A percentile compares a stretch with the other conserved stretches of the same genome.
These are phyloP conservation scores for Sclerotinia minor DNA, from an alignment of 2,329 filamentous ascomycete species.

Conservation along the genomic window DNA sequence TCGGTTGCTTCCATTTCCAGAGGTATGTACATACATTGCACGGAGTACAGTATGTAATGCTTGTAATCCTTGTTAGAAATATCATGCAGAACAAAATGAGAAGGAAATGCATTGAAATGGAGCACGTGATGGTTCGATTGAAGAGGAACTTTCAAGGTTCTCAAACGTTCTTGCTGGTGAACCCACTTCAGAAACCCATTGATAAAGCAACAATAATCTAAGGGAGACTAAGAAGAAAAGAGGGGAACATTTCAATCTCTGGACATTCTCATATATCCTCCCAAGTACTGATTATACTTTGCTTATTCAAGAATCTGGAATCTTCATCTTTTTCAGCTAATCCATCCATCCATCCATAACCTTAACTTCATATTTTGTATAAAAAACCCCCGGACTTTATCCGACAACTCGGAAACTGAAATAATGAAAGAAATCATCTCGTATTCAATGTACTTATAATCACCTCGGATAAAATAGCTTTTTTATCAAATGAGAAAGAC, in stretches of 20 bases:
- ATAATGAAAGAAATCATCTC: slow-evolving; percentile 1
- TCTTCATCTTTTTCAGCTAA: background rate
- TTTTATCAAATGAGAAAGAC: background rate
- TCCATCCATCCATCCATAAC: background rate
- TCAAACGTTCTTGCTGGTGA: no score
- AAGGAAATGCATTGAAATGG: background rate
- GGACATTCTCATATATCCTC: no score
- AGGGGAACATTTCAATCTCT: no score
- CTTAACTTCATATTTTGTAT: background rate
- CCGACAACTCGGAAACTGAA: background rate
- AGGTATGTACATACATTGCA: no score
- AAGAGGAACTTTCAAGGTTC: no score
- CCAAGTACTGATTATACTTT: background rate
- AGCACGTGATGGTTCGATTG: background rate
- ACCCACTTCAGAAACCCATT: no score
- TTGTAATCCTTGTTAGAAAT: background rate
- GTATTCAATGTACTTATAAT: background rate
- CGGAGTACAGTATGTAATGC: background rate
- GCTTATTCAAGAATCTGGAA: background rate
- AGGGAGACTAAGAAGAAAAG: no score
- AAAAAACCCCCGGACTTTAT: slow-evolving; percentile 12
- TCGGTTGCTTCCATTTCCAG: background rate
- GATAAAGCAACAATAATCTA: no score
- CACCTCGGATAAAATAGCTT: background rate
- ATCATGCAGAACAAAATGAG: slow-evolving; percentile 11